phyloP scores from a whole-genome alignment of 2,329 filamentous ascomycete genomes.

The Colletotrichum kahawae region DNA sequence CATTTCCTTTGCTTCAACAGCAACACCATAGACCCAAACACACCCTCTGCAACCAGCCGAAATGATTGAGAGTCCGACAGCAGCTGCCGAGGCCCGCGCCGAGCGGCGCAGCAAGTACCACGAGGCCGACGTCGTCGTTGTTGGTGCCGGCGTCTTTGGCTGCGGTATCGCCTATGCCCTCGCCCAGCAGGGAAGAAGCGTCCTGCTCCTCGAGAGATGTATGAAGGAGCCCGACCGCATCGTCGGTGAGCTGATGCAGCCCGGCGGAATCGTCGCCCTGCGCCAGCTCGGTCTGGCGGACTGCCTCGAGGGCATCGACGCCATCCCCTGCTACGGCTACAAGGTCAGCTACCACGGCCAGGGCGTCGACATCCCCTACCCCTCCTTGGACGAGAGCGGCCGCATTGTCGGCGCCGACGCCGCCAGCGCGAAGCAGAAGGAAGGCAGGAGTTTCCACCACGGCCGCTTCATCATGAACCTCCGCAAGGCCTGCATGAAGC shows the following conservation, averaged over 20 bases:
- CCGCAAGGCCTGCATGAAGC: constrained; percentile 73
- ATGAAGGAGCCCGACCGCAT: constrained; percentile 95
- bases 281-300: constrained; percentile 79
- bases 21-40: background rate
- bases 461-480: constrained; percentile 89
- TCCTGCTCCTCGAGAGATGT: constrained; percentile 86
- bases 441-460: constrained; percentile 90
- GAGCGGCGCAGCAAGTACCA: constrained; percentile 59
- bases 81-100: constrained; percentile 43
- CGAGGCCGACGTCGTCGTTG: constrained; percentile 84
- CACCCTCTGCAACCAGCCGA: background rate
- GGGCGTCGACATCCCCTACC: constrained; percentile 80
- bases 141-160: constrained; percentile 90
- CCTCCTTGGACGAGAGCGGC: constrained; percentile 59
- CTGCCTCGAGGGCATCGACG: constrained; percentile 89
- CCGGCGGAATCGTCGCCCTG: constrained; percentile 84
- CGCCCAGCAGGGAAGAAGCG: constrained; percentile 87
- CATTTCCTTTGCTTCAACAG: constrained; percentile 4
- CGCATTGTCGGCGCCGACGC: constrained; percentile 14
- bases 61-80: constrained; percentile 36
- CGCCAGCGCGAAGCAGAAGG: constrained; percentile 40
- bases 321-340: constrained; percentile 83
- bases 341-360: constrained; percentile 83
- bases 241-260: constrained; percentile 93
- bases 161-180: constrained; percentile 85